Base-by-base conservation (phyloP, 306 rosid genomes). In the Dalbergia cochinchinensis region DNA sequence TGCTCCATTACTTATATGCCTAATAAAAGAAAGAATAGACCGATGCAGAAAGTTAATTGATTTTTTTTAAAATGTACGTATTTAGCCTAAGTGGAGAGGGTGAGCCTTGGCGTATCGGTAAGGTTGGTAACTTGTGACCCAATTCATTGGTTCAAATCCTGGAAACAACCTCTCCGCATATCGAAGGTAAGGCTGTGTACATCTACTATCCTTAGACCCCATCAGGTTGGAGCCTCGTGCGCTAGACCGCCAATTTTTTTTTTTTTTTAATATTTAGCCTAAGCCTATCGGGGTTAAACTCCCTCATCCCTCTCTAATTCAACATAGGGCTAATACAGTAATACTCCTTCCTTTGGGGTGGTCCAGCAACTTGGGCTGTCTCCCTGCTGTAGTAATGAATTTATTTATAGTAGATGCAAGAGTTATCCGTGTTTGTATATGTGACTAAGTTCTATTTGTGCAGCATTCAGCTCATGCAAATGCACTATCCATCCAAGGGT, bases 401-500 rank as follows among this genome's bases (percentile, higher is more conserved):
- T 74, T 68, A 14, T 66, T 48, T 48, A 0, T 11, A 48, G 16
- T 48, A 5, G 10, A 6, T 50, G 73, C 19, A 19, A 80, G 35
- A 48, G 63, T 73, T 60, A 35, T 69, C 55, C 63, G 63, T 73
- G 61, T 69, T 76, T 70, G 47, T 78, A 12, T 54, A 37, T 39
- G 76, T 31, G 64, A 71, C 68, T 12, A 74, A 60, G 55, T 68
- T 72, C 73, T 57, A 33, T 55, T 4, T 61, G 4, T 82, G 84
- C 87, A 91, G 96, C 73, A 78, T 62, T 33, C 86, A 2, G 39
- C 53, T 66, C 85, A 72, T 68, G 16, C 87, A 15, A 81, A 19
- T 63, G 12, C 91, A 41, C 41, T 78, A 65, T 39, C 88, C 55
- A 37, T 80, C 64, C 87, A 88, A 82, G 87, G 87, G 55, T 75